Conservation (phyloP, 768 basidiomycete species). For the Naganishia vaughanmartiniae region DNA sequence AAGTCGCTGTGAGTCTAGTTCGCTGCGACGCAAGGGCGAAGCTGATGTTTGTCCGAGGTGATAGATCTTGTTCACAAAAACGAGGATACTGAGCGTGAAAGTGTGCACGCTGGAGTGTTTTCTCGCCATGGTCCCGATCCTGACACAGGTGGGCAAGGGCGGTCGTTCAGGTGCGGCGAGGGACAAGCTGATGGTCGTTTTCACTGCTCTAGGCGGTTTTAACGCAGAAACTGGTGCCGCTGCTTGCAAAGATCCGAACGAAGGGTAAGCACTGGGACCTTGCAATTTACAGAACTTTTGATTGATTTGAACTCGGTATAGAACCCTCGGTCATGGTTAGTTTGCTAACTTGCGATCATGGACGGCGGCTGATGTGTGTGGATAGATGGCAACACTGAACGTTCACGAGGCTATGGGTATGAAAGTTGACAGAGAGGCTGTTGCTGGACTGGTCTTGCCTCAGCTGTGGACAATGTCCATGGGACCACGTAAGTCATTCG, state of each 20-base stretch:
- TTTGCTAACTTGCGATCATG: neutral
- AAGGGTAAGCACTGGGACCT: constrained; percentile 55
- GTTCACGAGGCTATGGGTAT: constrained; percentile 96
- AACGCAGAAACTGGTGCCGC: constrained; percentile 91
- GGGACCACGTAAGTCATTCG: constrained; percentile 68
- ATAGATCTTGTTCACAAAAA: constrained; percentile 89
- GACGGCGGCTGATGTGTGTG: neutral
- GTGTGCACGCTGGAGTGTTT: constrained; percentile 57
- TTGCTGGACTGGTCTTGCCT: constrained; percentile 69
- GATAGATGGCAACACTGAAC: constrained; percentile 76
- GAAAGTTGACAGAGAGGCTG: constrained; percentile 89
- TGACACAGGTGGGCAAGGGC: constrained; percentile 44
- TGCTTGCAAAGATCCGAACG: constrained; percentile 90
- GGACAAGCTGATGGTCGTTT: neutral
- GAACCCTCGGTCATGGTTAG: constrained; percentile 88
- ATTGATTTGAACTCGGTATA: constrained; percentile 28
- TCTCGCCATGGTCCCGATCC: constrained; percentile 49
- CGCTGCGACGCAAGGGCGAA: constrained; percentile 4
- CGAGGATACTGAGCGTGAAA: constrained; percentile 83
- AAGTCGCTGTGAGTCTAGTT: constrained; percentile 71
- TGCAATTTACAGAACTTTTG: neutral
- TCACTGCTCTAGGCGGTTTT: constrained; percentile 57
- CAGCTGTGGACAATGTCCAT: constrained; percentile 98
- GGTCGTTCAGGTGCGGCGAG: neutral
- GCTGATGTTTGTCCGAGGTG: constrained; percentile 17